Evolutionary conservation across 179 eudicot species (phyloP).

Genomic region (Silene vulgaris): DNA sequence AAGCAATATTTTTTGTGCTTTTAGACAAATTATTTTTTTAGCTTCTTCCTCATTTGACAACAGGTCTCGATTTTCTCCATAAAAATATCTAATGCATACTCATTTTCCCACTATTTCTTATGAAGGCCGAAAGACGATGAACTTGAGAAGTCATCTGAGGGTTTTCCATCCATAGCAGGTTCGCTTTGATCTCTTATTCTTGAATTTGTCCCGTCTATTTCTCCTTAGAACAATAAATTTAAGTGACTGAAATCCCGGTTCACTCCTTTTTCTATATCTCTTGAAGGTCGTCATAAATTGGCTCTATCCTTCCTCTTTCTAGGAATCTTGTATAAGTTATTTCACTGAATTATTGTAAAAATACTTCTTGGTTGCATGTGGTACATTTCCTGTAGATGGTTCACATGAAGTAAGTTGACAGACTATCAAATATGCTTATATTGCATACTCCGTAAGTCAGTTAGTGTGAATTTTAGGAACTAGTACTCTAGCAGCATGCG

Average conservation of each 20-base stretch:
- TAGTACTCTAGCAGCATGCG: no score
- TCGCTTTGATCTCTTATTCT: constrained; percentile 17
- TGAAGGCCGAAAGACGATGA: constrained; percentile 58
- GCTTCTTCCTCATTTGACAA: neutral
- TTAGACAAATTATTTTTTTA: neutral
- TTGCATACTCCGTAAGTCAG: no score
- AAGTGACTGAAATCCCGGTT: neutral
- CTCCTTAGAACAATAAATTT: neutral
- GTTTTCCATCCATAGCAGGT: constrained; percentile 64
- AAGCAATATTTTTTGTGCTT: neutral
- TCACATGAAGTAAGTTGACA: neutral
- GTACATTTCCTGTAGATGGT: neutral
- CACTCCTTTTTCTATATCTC: neutral
- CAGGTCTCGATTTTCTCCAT: neutral
- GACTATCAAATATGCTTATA: no score
- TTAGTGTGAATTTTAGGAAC: no score
- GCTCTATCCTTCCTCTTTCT: neutral
- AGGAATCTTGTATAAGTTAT: neutral
- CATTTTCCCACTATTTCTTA: constrained; percentile 19
- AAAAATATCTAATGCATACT: constrained; percentile 18
- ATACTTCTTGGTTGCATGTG: neutral
- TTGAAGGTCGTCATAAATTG: neutral
- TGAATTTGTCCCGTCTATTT: neutral
- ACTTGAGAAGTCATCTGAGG: constrained; percentile 40
- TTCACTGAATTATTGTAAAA: neutral